Evolutionary conservation across 306 rosid genomes (phyloP).

Genomic region (Neltuma alba): DNA sequence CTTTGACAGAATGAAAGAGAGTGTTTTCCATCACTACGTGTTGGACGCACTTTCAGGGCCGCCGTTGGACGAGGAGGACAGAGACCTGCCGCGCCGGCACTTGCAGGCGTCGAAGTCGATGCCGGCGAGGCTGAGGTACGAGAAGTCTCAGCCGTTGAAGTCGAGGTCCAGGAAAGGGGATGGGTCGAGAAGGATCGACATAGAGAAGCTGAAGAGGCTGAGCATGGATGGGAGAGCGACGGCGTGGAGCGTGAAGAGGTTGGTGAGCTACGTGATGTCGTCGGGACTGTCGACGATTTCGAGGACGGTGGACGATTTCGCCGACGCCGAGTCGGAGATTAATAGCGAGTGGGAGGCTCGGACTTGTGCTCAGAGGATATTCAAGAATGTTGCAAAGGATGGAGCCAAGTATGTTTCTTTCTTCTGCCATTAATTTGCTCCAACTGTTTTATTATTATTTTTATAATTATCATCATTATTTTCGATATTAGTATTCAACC

Average conservation of each 20-base stretch:
- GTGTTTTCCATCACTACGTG: constrained; percentile 32
- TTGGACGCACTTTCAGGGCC: constrained; percentile 11
- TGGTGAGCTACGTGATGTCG: constrained; percentile 21
- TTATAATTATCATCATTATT: not conserved
- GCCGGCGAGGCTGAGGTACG: constrained; percentile 5
- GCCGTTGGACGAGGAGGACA: constrained; percentile 19
- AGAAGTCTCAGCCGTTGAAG: not conserved
- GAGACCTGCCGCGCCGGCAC: not conserved
- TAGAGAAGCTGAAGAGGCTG: constrained; percentile 28
- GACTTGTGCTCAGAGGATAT: constrained; percentile 20
- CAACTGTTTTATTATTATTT: not conserved
- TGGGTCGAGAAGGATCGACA: constrained; percentile 23
- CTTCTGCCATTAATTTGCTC: not conserved
- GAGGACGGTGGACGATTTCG: constrained; percentile 27
- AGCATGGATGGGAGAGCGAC: constrained; percentile 7
- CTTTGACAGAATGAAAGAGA: constrained; percentile 36
- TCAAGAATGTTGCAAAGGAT: constrained; percentile 31
- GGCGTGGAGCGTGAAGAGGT: constrained; percentile 31
- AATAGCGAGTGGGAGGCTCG: constrained; percentile 32
- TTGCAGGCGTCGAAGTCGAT: not conserved
- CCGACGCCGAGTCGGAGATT: constrained; percentile 26
- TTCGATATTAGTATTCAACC: not conserved
- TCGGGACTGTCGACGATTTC: constrained; percentile 21
- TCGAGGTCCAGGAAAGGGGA: not conserved
- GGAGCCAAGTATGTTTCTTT: constrained; percentile 28